A percentile compares a stretch with the other conserved stretches of the same genome.
phyloP scores from a whole-genome alignment of 495 filamentous ascomycete species.

The Pseudoneurospora amorphoporcata region DNA sequence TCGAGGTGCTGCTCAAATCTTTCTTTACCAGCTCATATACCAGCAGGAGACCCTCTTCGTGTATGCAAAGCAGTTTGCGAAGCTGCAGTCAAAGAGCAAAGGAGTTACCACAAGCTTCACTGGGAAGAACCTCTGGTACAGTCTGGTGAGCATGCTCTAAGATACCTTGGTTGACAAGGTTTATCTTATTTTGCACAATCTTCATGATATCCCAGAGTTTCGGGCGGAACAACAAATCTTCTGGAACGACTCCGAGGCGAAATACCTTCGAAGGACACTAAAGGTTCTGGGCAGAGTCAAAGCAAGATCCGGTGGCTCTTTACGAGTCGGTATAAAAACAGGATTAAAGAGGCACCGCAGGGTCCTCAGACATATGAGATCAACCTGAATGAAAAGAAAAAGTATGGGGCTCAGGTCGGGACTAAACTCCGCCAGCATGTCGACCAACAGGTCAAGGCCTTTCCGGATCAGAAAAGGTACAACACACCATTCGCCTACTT shows the following conservation, averaged over 20 bases:
- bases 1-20: slow-evolving; percentile 29
- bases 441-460: slow-evolving; percentile 5
- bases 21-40: slow-evolving; percentile 24
- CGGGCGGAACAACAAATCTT: slow-evolving; percentile 24
- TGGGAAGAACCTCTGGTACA: slow-evolving; percentile 26
- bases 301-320: slow-evolving; percentile 22
- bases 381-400: background rate
- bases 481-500: slow-evolving; percentile 26
- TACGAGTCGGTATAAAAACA: slow-evolving; percentile 16
- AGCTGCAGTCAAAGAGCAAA: slow-evolving; percentile 11
- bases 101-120: slow-evolving; percentile 5
- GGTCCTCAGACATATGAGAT: background rate
- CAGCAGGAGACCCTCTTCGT: slow-evolving; percentile 21
- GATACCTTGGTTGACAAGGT: slow-evolving; percentile 24
- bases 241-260: slow-evolving; percentile 17
- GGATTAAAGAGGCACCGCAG: slow-evolving; percentile 11
- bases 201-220: slow-evolving; percentile 19
- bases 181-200: slow-evolving; percentile 28
- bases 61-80: slow-evolving; percentile 25
- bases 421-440: background rate
- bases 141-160: slow-evolving; percentile 22
- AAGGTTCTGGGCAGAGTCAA: background rate
- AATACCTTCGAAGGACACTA: too few relatives aligned
- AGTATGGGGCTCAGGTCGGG: background rate
- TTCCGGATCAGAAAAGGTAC: slow-evolving; percentile 22